These are phyloP conservation scores for Aspergillus vadensis DNA, from an alignment of 2,329 filamentous ascomycete species.

Conservation along the genomic window DNA sequence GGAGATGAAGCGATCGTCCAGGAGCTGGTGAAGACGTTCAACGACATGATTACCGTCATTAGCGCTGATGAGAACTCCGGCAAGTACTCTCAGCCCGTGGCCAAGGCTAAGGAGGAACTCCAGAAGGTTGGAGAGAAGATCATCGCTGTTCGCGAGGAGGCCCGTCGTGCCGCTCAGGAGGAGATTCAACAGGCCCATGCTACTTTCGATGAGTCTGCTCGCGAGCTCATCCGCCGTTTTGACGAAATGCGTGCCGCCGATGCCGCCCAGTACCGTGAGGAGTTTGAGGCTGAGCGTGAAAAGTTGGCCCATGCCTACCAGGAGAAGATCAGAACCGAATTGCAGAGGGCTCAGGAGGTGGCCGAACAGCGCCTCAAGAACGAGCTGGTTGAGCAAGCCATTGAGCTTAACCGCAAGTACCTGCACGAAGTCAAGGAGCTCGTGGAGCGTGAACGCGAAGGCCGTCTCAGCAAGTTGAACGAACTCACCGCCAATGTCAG, in stretches of 20 bases:
- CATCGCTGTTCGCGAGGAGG: conserved; percentile 67
- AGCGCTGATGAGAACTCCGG: conserved; percentile 79
- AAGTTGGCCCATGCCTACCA: conserved; percentile 77
- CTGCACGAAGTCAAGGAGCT: conserved; percentile 73
- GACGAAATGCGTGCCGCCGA: conserved; percentile 80
- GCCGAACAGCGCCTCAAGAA: conserved; percentile 83
- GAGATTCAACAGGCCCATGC: conserved; percentile 70
- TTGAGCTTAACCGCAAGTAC: conserved; percentile 84
- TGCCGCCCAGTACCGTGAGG: conserved; percentile 78
- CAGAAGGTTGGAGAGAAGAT: conserved; percentile 78
- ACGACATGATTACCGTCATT: conserved; percentile 91
- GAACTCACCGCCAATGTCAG: conserved; percentile 76
- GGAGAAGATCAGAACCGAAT: conserved; percentile 73
- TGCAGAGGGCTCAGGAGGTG: conserved; percentile 76
- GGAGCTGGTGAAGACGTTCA: conserved; percentile 91
- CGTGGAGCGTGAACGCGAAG: conserved; percentile 85
- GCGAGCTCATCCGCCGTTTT: conserved; percentile 83
- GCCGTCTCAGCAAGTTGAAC: conserved; percentile 80
- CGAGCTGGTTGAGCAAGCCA: conserved; percentile 84
- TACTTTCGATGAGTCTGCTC: conserved; percentile 84
- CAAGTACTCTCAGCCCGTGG: conserved; percentile 76
- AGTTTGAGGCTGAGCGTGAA: conserved; percentile 86
- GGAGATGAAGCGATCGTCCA: conserved; percentile 86
- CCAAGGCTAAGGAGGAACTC: conserved; percentile 83
- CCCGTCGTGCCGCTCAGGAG: conserved; percentile 70